Percentiles rank a stretch among this genome's conserved stretches.
phyloP scores from a whole-genome alignment of 768 basidiomycete genomes.

The Paxillus involutus region DNA sequence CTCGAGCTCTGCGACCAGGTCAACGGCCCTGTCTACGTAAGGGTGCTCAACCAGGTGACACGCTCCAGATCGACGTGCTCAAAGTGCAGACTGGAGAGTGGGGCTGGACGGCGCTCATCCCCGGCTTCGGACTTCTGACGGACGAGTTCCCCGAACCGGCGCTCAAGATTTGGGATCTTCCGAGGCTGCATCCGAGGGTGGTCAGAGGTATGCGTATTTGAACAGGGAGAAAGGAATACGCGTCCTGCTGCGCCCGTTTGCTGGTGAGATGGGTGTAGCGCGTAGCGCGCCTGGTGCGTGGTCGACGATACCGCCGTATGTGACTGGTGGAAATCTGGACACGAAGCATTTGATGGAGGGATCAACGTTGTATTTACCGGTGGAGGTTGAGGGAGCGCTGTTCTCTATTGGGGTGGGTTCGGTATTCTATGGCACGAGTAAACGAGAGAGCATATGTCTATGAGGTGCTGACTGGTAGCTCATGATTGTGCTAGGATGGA shows the following conservation, averaged over 20 bases:
- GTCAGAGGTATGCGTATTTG: conserved; percentile 44
- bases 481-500: conserved; percentile 45
- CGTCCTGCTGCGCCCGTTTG: conserved; percentile 56
- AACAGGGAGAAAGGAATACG: conserved; percentile 46
- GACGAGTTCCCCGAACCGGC: conserved; percentile 54
- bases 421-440: not conserved
- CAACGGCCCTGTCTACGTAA: conserved; percentile 59
- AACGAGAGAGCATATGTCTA: too few species aligned
- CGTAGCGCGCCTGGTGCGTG: conserved; percentile 48
- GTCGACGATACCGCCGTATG: conserved; percentile 64
- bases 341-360: conserved; percentile 56
- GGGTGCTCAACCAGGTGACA: conserved; percentile 54
- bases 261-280: conserved; percentile 66
- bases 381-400: conserved; percentile 59
- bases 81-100: conserved; percentile 52
- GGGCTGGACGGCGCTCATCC: conserved; percentile 63
- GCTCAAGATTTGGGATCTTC: conserved; percentile 55
- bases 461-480: not conserved
- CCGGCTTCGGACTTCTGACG: conserved; percentile 57
- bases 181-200: conserved; percentile 28
- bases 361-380: conserved; percentile 55
- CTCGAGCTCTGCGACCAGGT: conserved; percentile 56
- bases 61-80: conserved; percentile 58
- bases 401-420: conserved; percentile 58
- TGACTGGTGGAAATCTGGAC: conserved; percentile 62